Evolutionary conservation across 805 yeast species (phyloP).

Genomic region (Candida tammaniensis): DNA sequence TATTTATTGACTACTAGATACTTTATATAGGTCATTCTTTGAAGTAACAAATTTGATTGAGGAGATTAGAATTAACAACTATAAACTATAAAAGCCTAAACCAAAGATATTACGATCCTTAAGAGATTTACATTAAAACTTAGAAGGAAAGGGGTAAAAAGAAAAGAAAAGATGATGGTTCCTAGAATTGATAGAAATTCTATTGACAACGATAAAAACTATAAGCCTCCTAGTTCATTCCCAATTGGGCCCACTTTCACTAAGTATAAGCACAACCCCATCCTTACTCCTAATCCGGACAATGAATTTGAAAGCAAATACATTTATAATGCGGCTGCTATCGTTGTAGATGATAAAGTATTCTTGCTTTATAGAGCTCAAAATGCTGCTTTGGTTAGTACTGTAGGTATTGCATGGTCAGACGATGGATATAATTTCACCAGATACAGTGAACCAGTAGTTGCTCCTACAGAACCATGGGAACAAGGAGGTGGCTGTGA

Average conservation of each 20-base stretch:
- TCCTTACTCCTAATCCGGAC: constrained; percentile 35
- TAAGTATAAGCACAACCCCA: constrained; percentile 35
- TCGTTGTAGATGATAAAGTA: constrained; percentile 36
- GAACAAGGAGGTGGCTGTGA: constrained; percentile 42
- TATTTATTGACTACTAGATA: no score
- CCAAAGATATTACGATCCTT: no score
- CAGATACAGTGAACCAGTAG: constrained; percentile 28
- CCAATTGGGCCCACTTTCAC: constrained; percentile 41
- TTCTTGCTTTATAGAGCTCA: constrained; percentile 40
- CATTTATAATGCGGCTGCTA: constrained; percentile 42
- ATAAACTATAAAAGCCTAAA: no score
- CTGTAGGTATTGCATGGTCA: constrained; percentile 42
- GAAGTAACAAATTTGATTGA: no score
- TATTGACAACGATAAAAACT: constrained; percentile 28
- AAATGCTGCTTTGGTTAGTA: constrained; percentile 27
- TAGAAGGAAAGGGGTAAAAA: no score
- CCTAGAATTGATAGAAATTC: constrained; percentile 27
- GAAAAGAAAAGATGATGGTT: constrained; percentile 22
- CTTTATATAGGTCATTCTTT: no score
- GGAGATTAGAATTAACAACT: no score
- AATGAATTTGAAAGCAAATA: constrained; percentile 37
- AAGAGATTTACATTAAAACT: no score
- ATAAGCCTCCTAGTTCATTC: constrained; percentile 32
- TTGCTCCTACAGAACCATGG: constrained; percentile 37
- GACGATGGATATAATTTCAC: constrained; percentile 34